Conservation (phyloP, 2,329 filamentous ascomycete genomes). For the Neocatenulostroma microsporum region DNA sequence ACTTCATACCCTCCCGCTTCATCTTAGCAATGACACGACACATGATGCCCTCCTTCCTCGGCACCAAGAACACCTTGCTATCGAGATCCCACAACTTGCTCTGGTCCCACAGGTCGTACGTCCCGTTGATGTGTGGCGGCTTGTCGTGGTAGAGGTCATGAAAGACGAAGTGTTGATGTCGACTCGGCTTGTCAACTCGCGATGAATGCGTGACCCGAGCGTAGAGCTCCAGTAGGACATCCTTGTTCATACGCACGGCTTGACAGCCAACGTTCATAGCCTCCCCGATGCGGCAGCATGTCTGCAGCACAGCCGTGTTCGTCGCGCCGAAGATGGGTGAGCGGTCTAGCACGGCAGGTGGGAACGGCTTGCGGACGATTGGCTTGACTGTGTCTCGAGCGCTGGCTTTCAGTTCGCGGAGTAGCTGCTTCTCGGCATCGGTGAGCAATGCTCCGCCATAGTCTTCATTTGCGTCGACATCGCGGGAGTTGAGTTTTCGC, state of each 20-base stretch:
- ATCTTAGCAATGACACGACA: constrained; percentile 45
- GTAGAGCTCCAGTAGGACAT: constrained; percentile 53
- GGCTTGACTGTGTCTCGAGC: constrained; percentile 25
- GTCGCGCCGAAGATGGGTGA: constrained; percentile 49
- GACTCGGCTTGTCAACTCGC: constrained; percentile 37
- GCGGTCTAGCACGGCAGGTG: constrained; percentile 41
- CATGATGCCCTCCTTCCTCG: constrained; percentile 27
- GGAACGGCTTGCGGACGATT: constrained; percentile 48
- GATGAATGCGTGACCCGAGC: constrained; percentile 52
- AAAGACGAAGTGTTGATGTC: constrained; percentile 57
- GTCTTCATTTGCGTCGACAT: constrained; percentile 23
- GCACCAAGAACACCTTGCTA: constrained; percentile 35
- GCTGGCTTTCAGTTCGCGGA: constrained; percentile 10
- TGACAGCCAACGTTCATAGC: constrained; percentile 45
- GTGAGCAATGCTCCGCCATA: constrained; percentile 23
- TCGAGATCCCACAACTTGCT: constrained; percentile 37
- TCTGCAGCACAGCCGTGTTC: constrained; percentile 42
- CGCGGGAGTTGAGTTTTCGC: constrained; percentile 22
- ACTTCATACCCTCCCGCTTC: constrained; percentile 36
- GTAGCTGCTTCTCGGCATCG: constrained; percentile 14
- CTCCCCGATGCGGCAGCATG: constrained; percentile 58
- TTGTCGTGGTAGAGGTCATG: constrained; percentile 53
- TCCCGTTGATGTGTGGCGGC: constrained; percentile 46
- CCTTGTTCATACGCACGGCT: constrained; percentile 42
- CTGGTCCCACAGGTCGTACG: constrained; percentile 42